Evolutionary conservation across 2,329 filamentous ascomycete genomes (phyloP), one percentile per base, ranked within the genome.

Genomic region (Dactylellina haptotyla): DNA sequence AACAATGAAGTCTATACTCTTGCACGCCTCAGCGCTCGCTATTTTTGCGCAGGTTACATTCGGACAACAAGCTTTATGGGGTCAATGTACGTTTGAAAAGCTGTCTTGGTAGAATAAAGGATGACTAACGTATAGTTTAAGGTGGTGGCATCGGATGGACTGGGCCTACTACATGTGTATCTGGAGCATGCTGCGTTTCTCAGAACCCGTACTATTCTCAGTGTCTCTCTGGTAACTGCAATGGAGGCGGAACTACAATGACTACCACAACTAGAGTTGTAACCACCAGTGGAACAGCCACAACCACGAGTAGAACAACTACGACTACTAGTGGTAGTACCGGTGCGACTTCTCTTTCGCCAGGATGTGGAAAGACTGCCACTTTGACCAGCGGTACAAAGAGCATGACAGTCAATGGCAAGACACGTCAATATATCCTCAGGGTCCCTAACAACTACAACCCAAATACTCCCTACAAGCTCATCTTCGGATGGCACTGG

Each of bases 401-500:
- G 67, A 79, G 76, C 39, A 78, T 81, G 58, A 80, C 76, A 8
- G 79, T 83, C 57, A 81, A 82, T 64, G 79, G 79, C 71, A 80
- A 80, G 71, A 77, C 76, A 32, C 80, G 82, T 10, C 75, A 81
- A 72, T 83, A 82, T 77, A 80, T 81, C 75, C 76, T 84, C 45
- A 77, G 79, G 57, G 61, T 83, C 6, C 82, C 83, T 3, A 77
- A 78, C 20, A 79, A 80, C 77, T 84, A 84, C 76, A 78, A 84
- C 75, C 77, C 76, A 43, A 80, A 74, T 69, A 79, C 78, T 23
- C 78, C 79, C 0, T 81, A 84, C 76, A 80, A 80, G 39, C 79
- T 84, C 34, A 80, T 85, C 65, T 83, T 83, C 74, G 80, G 79
- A 20, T 77, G 81, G 50, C 83, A 85, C 77, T 81, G 79, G 78